Conservation (phyloP, 2,329 filamentous ascomycete species). For the Pseudogymnoascus sp. region DNA sequence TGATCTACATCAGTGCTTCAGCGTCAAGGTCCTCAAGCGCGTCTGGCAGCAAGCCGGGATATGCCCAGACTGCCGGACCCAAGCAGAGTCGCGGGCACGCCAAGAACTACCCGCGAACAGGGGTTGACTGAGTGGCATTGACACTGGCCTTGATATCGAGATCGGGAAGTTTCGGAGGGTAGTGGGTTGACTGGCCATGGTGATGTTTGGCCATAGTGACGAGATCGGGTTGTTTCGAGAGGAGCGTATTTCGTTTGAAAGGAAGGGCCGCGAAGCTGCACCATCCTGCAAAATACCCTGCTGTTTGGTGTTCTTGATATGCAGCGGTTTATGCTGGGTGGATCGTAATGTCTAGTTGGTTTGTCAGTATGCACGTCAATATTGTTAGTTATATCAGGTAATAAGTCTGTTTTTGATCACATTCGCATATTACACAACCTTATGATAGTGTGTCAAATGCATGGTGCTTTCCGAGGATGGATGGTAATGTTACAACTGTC, state of each 20-base stretch:
- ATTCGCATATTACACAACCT: constrained; percentile 5
- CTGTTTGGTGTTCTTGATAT: constrained; percentile 2
- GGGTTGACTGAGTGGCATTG: not conserved
- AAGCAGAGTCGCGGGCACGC: not conserved
- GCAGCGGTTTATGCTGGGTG: not conserved
- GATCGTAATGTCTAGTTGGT: constrained; percentile 2
- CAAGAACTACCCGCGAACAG: not conserved
- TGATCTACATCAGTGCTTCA: constrained; percentile 59
- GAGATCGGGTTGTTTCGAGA: not conserved
- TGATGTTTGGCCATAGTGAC: not conserved
- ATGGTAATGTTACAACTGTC: not conserved
- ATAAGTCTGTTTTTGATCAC: constrained; percentile 5
- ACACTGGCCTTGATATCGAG: not conserved
- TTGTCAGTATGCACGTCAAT: not conserved
- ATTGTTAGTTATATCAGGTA: constrained; percentile 4
- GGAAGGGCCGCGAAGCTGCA: not conserved
- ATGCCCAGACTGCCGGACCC: constrained; percentile 41
- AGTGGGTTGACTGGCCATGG: not conserved
- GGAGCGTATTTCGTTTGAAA: not conserved
- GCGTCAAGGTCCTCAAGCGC: constrained; percentile 57
- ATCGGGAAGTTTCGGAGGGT: not conserved
- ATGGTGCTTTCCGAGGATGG: not conserved
- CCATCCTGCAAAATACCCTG: constrained; percentile 6
- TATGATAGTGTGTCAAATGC: not conserved
- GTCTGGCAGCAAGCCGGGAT: constrained; percentile 49